Percentiles rank a stretch among this genome's conserved stretches.
phyloP scores from a whole-genome alignment of 495 filamentous ascomycete genomes.

The Penicillium ochrochloron region DNA sequence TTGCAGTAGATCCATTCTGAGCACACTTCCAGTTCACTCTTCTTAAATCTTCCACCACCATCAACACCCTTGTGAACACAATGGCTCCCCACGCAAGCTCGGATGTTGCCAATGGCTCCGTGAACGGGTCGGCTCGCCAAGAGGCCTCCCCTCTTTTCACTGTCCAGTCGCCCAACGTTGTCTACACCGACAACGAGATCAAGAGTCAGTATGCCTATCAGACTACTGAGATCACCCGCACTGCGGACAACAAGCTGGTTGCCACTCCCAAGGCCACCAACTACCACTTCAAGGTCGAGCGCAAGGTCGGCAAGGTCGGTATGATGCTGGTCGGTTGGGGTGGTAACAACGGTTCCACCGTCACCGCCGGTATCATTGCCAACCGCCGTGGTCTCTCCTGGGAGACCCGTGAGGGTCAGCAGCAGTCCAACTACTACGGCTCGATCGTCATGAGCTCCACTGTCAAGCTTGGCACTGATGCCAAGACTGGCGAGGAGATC shows the following conservation, averaged over 20 bases:
- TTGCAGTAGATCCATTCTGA: conserved; percentile 56
- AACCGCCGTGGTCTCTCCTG: conserved; percentile 85
- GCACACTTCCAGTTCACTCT: conserved; percentile 22
- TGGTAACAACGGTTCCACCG: conserved; percentile 97
- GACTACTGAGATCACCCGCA: conserved; percentile 78
- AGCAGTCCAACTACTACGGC: conserved; percentile 93
- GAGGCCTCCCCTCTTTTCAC: conserved; percentile 68
- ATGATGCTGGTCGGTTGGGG: conserved; percentile 98
- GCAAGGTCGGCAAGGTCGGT: conserved; percentile 89
- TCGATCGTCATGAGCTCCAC: conserved; percentile 97
- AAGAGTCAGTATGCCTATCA: conserved; percentile 95
- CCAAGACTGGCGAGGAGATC: conserved; percentile 83
- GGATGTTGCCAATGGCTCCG: conserved; percentile 64
- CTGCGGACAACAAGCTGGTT: conserved; percentile 75
- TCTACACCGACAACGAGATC: conserved; percentile 87
- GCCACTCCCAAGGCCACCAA: conserved; percentile 85
- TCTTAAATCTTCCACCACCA: background rate
- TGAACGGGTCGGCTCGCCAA: conserved; percentile 68
- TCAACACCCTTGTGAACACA: conserved; percentile 40
- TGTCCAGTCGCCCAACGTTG: conserved; percentile 90
- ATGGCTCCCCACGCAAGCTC: conserved; percentile 96
- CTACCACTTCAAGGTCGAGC: conserved; percentile 98
- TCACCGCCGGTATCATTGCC: conserved; percentile 96
- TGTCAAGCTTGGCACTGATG: conserved; percentile 90
- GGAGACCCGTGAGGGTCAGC: conserved; percentile 90